A percentile compares a stretch with the other conserved stretches of the same genome.
These are phyloP conservation scores for Sutorius eximius DNA, from an alignment of 1,284 basidiomycete genomes.

Conservation along the genomic window DNA sequence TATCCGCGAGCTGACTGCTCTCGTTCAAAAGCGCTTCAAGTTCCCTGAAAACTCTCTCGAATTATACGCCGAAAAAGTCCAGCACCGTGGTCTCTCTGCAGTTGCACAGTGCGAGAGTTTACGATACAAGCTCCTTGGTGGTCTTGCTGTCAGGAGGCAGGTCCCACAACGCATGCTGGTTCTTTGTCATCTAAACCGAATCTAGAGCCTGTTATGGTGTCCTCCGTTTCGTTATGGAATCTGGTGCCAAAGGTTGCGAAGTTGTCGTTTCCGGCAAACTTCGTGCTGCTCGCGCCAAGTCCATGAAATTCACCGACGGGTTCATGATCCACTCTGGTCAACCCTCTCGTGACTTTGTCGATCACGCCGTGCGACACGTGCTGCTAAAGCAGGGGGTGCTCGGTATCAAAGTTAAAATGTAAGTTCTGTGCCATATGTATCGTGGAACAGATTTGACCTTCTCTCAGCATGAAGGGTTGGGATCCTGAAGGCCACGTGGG, in stretches of 20 bases:
- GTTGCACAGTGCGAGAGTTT: conserved; percentile 99
- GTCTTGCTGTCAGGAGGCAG: conserved; percentile 96
- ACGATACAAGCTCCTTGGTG: conserved; percentile 98
- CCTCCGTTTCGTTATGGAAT: conserved; percentile 99
- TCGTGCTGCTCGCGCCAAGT: conserved; percentile 99
- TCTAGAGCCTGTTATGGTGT: conserved; percentile 98
- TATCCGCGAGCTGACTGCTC: conserved; percentile 97
- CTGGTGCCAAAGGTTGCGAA: conserved; percentile 99
- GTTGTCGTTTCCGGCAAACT: conserved; percentile 99
- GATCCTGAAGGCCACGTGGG: conserved; percentile 90
- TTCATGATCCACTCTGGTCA: conserved; percentile 99
- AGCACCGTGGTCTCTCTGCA: conserved; percentile 97
- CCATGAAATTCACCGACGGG: conserved; percentile 99
- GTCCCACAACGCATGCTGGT: background rate
- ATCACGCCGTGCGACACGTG: conserved; percentile 98
- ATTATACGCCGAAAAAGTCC: conserved; percentile 99
- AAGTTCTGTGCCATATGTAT: conserved; percentile 33
- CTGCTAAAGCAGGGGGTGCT: conserved; percentile 99
- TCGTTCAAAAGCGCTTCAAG: conserved; percentile 99
- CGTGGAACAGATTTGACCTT: conserved; percentile 6
- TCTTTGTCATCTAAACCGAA: background rate
- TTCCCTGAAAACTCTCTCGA: conserved; percentile 99
- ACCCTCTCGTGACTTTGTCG: conserved; percentile 95
- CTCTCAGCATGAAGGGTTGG: conserved; percentile 88
- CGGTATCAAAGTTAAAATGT: conserved; percentile 99